These are phyloP conservation scores for Roridomyces roridus DNA, from an alignment of 768 basidiomycete species.

Conservation along the genomic window DNA sequence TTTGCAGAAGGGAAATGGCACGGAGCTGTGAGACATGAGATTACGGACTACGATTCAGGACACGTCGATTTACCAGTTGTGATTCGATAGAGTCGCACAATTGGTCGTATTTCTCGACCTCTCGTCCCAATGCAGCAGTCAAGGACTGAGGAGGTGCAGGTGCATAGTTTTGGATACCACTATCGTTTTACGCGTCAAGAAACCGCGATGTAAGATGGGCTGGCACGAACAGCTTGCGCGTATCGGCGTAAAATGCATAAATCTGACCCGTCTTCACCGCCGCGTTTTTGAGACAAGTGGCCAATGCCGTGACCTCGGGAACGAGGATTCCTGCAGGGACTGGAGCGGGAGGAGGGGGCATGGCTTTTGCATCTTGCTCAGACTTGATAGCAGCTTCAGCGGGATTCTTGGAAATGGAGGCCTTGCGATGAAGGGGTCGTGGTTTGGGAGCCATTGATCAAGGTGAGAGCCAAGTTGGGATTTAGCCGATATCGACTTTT, in stretches of 20 bases:
- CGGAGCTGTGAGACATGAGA: conserved; percentile 54
- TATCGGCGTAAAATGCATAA: conserved; percentile 71
- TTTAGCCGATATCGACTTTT: conserved; percentile 2
- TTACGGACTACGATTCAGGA: conserved; percentile 1
- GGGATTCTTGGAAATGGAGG: conserved; percentile 28
- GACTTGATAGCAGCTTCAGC: conserved; percentile 34
- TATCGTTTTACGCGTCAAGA: conserved; percentile 29
- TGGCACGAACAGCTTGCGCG: conserved; percentile 62
- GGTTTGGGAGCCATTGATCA: conserved; percentile 60
- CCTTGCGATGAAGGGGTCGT: conserved; percentile 36
- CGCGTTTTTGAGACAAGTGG: conserved; percentile 68
- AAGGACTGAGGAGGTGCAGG: conserved; percentile 70
- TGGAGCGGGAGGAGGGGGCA: conserved; percentile 63
- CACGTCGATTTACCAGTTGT: conserved; percentile 57
- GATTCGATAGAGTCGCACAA: conserved; percentile 80
- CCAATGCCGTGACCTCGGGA: conserved; percentile 67
- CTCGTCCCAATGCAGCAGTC: conserved; percentile 68
- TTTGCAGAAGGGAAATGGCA: conserved; percentile 73
- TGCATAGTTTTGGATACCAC: conserved; percentile 63
- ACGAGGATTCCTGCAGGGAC: conserved; percentile 56
- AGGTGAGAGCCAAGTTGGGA: conserved; percentile 3
- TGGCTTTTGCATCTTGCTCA: conserved; percentile 41
- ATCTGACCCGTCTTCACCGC: conserved; percentile 75
- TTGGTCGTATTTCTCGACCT: conserved; percentile 82
- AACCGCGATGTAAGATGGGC: no score